Evolutionary conservation across 75 land plant genomes (phyloP).

Genomic region (Isoetes taiwanensis): DNA sequence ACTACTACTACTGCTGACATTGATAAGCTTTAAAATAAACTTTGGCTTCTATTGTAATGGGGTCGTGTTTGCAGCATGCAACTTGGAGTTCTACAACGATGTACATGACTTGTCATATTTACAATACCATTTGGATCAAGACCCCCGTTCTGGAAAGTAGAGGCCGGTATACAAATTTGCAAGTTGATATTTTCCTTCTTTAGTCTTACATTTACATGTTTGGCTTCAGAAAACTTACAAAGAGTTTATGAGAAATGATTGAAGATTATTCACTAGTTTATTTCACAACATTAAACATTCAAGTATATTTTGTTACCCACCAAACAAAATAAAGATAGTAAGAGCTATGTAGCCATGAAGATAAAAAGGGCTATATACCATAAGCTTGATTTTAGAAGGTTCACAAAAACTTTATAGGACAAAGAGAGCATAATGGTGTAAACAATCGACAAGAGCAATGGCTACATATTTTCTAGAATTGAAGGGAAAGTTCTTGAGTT

Average conservation of each 20-base stretch:
- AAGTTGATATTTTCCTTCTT: no score
- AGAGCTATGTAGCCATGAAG: no score
- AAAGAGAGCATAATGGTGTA: slow-evolving; percentile 91
- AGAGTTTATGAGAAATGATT: slow-evolving; percentile 78
- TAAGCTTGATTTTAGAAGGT: no score
- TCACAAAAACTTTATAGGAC: slow-evolving; percentile 63
- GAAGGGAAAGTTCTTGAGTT: slow-evolving; percentile 77
- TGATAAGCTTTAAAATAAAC: no score
- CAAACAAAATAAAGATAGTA: no score
- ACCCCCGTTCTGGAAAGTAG: slow-evolving; percentile 84
- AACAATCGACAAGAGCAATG: slow-evolving; percentile 86
- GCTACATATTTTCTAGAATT: slow-evolving; percentile 74
- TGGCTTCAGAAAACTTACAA: slow-evolving; percentile 93
- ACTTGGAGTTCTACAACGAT: slow-evolving; percentile 94
- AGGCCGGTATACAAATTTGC: no score
- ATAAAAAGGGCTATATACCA: no score
- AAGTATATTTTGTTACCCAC: no score
- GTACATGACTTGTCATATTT: slow-evolving; percentile 86
- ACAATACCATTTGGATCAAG: slow-evolving; percentile 59
- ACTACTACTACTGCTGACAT: no score
- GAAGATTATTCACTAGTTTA: slow-evolving; percentile 70
- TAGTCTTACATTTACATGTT: no score
- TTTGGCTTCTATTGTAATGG: no score
- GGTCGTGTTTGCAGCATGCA: slow-evolving; percentile 52
- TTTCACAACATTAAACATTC: slow-evolving; percentile 80